Base-by-base conservation (phyloP, 129 eudicot genomes). In the Heracleum sosnowskyi region DNA sequence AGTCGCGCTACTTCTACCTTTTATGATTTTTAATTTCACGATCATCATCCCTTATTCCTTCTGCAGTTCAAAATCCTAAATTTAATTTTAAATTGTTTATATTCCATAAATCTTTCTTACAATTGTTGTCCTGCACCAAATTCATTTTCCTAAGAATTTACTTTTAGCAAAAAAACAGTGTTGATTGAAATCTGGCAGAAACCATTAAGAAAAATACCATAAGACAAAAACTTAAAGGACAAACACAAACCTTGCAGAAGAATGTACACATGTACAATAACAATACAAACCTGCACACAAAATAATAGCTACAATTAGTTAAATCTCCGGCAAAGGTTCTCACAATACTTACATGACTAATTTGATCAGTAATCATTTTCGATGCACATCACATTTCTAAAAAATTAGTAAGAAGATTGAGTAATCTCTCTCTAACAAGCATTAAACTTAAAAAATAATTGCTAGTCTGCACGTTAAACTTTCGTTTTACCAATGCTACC, bases 241-340 rank as follows among this genome's bases (percentile, higher is more conserved):
- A 31, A 42, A 79, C 41, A 84, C 92, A 64, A 88, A 93, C 98
- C 98, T 93, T 90, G 85, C 85, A 83, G 55, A 88, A 68, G 75
- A 93, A 85, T 70, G 88, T 87, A 81, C 92, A 83, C 81, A 84
- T 73, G 85, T 88, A 90, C 84, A 84, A 66, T 76, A 84, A 85
- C 76, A 90, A 78, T 33, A 84, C 83, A 73, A 83, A 90, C 82
- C 98, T 92, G 98, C 89, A 90, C 53, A 79, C 60, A 79, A 42
- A 42, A 76, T 24, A 60, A 39, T 39, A 69, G 81, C 64, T 78
- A n/a, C 33, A 47, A 68, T 82, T 78, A 85, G 78, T 74, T 18
- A 34, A 31, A n/a, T 7, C 26, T 70, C 80, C 40, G 34, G 15
- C n/a, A 44, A 31, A 17, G 28, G 74, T 71, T 71, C 10, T 39